Percentiles rank a stretch among this genome's conserved stretches.
Evolutionary conservation across 164 flowering plant species (phyloP).

Genomic region (Houttuynia cordata): DNA sequence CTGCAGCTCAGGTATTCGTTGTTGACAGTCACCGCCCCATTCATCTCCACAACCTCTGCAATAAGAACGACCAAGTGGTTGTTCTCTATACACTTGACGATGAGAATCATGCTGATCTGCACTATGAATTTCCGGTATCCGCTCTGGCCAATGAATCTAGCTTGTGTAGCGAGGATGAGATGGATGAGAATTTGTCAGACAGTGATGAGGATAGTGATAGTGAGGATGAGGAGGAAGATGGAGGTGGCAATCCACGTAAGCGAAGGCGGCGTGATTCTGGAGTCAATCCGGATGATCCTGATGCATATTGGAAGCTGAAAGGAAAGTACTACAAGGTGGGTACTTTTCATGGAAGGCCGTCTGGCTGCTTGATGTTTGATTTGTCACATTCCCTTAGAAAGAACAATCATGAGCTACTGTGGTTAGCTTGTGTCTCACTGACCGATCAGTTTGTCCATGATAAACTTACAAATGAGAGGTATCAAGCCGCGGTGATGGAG

Average conservation of each 20-base stretch:
- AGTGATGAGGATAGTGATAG: conserved; percentile 16
- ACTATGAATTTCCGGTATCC: conserved; percentile 69
- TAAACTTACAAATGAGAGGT: conserved; percentile 83
- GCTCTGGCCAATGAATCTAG: conserved; percentile 58
- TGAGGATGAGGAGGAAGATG: conserved; percentile 41
- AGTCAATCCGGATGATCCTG: conserved; percentile 34
- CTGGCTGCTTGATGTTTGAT: conserved; percentile 88
- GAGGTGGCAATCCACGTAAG: no score
- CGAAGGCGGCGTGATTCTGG: no score
- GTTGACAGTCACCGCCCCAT: conserved; percentile 87
- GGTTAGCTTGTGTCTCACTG: conserved; percentile 92
- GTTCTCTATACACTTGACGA: conserved; percentile 71
- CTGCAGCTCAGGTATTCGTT: conserved; percentile 55
- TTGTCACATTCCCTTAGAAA: conserved; percentile 65
- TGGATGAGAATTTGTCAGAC: conserved; percentile 25
- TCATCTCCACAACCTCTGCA: conserved; percentile 61
- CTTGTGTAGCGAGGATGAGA: conserved; percentile 53
- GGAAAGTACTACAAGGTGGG: conserved; percentile 67
- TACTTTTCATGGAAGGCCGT: conserved; percentile 88
- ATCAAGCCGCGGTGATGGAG: conserved; percentile 86
- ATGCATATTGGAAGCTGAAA: conserved; percentile 48
- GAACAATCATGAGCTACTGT: conserved; percentile 80
- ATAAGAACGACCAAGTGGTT: conserved; percentile 51
- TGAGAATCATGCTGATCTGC: conserved; percentile 68
- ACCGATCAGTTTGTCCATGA: conserved; percentile 94